These are phyloP conservation scores for Talaromyces trachyspermus DNA, from an alignment of 495 filamentous ascomycete genomes.

Conservation along the genomic window DNA sequence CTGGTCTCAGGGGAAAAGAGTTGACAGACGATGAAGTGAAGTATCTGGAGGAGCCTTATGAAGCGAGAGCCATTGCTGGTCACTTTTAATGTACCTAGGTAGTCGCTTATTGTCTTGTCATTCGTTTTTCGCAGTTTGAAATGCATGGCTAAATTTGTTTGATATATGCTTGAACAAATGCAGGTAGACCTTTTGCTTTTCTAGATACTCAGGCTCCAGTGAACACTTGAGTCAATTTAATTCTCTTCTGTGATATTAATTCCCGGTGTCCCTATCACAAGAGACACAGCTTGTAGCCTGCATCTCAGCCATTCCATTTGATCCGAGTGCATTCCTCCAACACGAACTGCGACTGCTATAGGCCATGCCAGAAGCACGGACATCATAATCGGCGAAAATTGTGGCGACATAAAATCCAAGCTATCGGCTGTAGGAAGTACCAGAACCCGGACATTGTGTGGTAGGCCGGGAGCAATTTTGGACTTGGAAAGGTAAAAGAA, in stretches of 20 bases:
- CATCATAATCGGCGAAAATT: constrained; percentile 10
- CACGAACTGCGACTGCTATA: constrained; percentile 17
- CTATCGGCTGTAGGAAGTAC: no score
- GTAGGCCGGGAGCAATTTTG: no score
- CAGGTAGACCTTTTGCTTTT: no score
- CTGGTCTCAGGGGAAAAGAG: constrained; percentile 24
- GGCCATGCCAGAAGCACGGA: constrained; percentile 21
- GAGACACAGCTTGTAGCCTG: neutral
- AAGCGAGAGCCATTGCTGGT: constrained; percentile 7
- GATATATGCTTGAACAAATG: no score
- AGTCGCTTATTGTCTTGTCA: no score
- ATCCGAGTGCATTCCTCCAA: constrained; percentile 11
- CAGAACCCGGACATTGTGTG: no score
- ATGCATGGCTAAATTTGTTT: no score
- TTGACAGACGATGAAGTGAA: constrained; percentile 5
- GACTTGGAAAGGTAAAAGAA: constrained; percentile 12
- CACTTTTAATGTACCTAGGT: constrained; percentile 8
- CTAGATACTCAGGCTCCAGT: no score
- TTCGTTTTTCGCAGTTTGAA: no score
- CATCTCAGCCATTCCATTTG: constrained; percentile 19
- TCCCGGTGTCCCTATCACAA: neutral
- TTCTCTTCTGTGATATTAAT: neutral
- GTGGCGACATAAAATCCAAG: neutral
- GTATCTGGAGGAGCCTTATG: constrained; percentile 7
- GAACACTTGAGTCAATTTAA: neutral